Conservation (phyloP, 2,329 filamentous ascomycete species). For the Monosporascus sp. region DNA sequence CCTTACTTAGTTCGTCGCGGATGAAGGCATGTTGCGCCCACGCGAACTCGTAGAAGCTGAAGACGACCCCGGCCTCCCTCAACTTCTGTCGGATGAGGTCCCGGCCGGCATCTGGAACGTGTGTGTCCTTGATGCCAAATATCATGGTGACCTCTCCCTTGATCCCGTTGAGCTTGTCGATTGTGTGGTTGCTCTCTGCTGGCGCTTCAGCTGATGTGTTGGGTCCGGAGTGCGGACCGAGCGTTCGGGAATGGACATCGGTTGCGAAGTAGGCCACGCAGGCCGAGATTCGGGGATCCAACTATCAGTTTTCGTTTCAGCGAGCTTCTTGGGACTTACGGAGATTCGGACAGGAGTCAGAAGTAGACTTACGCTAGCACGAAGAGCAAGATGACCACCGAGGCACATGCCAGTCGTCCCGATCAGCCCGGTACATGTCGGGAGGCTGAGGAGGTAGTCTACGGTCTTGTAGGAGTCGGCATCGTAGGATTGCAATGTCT, state of each 20-base stretch:
- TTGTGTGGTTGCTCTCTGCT: slow-evolving; percentile 40
- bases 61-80: slow-evolving; percentile 66
- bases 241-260: slow-evolving; percentile 74
- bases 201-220: slow-evolving; percentile 36
- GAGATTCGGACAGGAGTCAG: background rate
- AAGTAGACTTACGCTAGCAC: slow-evolving; percentile 41
- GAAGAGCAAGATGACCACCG: slow-evolving; percentile 76
- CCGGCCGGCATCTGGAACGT: slow-evolving; percentile 76
- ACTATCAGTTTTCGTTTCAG: slow-evolving; percentile 24
- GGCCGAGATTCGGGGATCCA: slow-evolving; percentile 72
- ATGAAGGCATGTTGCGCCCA: slow-evolving; percentile 96
- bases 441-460: slow-evolving; percentile 63
- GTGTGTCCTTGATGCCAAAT: slow-evolving; percentile 85
- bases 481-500: slow-evolving; percentile 83
- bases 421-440: slow-evolving; percentile 75
- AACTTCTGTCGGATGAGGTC: slow-evolving; percentile 80
- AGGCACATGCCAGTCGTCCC: slow-evolving; percentile 88
- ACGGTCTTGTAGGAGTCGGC: slow-evolving; percentile 66
- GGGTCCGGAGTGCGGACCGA: slow-evolving; percentile 56
- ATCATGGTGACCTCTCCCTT: slow-evolving; percentile 81
- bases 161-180: slow-evolving; percentile 57
- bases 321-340: background rate
- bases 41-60: slow-evolving; percentile 84
- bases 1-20: slow-evolving; percentile 85
- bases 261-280: slow-evolving; percentile 89